Evolutionary conservation across 2,329 filamentous ascomycete species (phyloP).

Genomic region (Plectosphaerella sp.): DNA sequence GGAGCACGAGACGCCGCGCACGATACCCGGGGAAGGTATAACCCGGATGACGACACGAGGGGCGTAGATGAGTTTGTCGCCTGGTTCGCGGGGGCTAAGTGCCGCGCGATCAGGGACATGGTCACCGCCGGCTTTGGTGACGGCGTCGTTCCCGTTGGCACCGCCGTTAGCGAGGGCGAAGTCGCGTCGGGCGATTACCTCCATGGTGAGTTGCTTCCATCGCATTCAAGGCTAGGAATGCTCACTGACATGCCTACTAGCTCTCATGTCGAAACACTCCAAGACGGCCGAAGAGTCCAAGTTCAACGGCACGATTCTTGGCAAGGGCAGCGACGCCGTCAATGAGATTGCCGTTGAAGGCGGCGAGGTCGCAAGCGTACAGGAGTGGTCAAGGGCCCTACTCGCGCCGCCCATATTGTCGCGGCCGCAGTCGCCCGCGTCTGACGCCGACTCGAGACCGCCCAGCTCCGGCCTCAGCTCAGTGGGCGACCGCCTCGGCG

Average conservation of each 20-base stretch:
- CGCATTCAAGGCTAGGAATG: background rate
- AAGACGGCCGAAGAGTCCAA: constrained; percentile 84
- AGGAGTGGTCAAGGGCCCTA: constrained; percentile 45
- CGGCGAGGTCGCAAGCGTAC: constrained; percentile 61
- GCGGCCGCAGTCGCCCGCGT: constrained; percentile 29
- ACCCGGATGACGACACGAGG: constrained; percentile 50
- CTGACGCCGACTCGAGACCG: constrained; percentile 31
- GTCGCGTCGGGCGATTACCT: constrained; percentile 66
- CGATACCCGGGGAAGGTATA: background rate
- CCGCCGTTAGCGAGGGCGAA: constrained; percentile 69
- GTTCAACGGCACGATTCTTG: constrained; percentile 80
- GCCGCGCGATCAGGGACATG: constrained; percentile 70
- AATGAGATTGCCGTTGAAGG: constrained; percentile 75
- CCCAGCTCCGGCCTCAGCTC: constrained; percentile 55
- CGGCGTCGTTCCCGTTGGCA: constrained; percentile 15
- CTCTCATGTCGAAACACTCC: constrained; percentile 87
- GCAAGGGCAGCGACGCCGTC: constrained; percentile 61
- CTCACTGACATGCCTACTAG: constrained; percentile 32
- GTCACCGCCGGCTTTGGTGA: constrained; percentile 2
- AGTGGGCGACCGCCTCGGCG: constrained; percentile 42
- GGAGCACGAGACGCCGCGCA: background rate
- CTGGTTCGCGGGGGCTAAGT: constrained; percentile 72
- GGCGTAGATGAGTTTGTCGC: constrained; percentile 74
- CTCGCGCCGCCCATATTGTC: background rate
- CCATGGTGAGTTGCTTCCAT: constrained; percentile 42